These are phyloP conservation scores for Castanea sativa DNA, from an alignment of 306 rosid species.

Conservation along the genomic window DNA sequence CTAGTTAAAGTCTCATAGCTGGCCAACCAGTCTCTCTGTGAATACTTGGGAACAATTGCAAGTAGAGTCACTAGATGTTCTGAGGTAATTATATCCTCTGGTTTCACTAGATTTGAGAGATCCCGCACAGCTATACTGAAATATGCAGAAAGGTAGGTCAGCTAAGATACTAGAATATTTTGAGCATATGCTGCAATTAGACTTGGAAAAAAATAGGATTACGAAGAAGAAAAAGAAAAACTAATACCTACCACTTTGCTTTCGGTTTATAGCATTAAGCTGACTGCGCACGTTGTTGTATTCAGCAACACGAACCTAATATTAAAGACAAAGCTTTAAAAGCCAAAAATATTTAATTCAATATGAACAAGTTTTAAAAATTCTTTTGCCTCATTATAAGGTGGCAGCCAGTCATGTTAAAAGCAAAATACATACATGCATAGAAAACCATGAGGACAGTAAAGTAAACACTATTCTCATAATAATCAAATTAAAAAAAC, in stretches of 20 bases:
- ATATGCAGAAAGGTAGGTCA: slow-evolving; percentile 24
- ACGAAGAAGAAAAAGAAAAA: not conserved
- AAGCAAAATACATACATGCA: not conserved
- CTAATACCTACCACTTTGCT: slow-evolving; percentile 87
- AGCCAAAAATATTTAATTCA: slow-evolving; percentile 1
- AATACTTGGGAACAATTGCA: slow-evolving; percentile 83
- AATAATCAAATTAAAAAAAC: not conserved
- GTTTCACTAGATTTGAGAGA: slow-evolving; percentile 83
- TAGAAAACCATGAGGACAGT: not conserved
- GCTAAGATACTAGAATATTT: slow-evolving; percentile 10
- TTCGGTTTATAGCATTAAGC: slow-evolving; percentile 82
- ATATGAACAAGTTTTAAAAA: slow-evolving; percentile 5
- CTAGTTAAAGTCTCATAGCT: slow-evolving; percentile 84
- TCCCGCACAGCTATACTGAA: slow-evolving; percentile 94
- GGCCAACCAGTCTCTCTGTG: slow-evolving; percentile 91
- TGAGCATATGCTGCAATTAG: not conserved
- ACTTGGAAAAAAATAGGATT: not conserved
- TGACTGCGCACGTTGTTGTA: slow-evolving; percentile 79
- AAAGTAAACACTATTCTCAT: not conserved
- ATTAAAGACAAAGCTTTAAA: slow-evolving; percentile 27
- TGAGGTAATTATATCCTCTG: slow-evolving; percentile 78
- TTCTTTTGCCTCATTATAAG: not conserved
- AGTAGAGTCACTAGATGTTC: slow-evolving; percentile 86
- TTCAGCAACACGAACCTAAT: slow-evolving; percentile 81
- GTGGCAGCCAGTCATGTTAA: not conserved